These are phyloP conservation scores for Suillus weaverae DNA, from an alignment of 768 basidiomycete genomes.

Conservation along the genomic window DNA sequence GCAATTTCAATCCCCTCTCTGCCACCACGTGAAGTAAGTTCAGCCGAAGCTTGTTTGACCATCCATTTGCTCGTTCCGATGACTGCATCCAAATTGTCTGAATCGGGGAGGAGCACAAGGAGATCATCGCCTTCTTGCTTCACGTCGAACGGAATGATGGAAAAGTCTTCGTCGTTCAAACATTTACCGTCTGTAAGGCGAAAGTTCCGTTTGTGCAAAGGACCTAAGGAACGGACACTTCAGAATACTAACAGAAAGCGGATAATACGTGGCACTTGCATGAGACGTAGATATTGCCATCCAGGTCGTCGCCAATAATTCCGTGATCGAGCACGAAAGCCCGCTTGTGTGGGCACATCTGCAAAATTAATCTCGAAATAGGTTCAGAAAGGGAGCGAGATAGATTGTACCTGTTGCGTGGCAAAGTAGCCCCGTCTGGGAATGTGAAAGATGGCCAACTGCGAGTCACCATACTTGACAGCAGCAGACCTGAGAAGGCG, in stretches of 20 bases:
- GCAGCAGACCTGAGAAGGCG: constrained; percentile 40
- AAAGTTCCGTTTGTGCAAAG: constrained; percentile 70
- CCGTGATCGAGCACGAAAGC: constrained; percentile 74
- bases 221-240: constrained; percentile 36
- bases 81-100: constrained; percentile 53
- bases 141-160: constrained; percentile 61
- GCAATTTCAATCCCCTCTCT: constrained; percentile 39
- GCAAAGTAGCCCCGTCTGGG: constrained; percentile 60
- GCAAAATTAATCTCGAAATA: not conserved
- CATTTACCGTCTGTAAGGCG: constrained; percentile 55
- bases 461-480: constrained; percentile 62
- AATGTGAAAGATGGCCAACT: constrained; percentile 68
- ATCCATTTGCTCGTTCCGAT: constrained; percentile 69
- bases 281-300: constrained; percentile 51
- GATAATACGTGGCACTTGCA: constrained; percentile 36
- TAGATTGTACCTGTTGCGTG: constrained; percentile 58
- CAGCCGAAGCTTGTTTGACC: constrained; percentile 51
- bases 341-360: constrained; percentile 52
- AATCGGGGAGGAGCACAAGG: constrained; percentile 52
- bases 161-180: constrained; percentile 57
- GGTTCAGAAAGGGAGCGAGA: not conserved
- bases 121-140: constrained; percentile 45
- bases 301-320: constrained; percentile 62
- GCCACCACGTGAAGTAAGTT: constrained; percentile 32
- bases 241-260: not conserved